These are phyloP conservation scores for Calonectria ilicicola DNA, from an alignment of 2,329 filamentous ascomycete genomes.

Conservation along the genomic window DNA sequence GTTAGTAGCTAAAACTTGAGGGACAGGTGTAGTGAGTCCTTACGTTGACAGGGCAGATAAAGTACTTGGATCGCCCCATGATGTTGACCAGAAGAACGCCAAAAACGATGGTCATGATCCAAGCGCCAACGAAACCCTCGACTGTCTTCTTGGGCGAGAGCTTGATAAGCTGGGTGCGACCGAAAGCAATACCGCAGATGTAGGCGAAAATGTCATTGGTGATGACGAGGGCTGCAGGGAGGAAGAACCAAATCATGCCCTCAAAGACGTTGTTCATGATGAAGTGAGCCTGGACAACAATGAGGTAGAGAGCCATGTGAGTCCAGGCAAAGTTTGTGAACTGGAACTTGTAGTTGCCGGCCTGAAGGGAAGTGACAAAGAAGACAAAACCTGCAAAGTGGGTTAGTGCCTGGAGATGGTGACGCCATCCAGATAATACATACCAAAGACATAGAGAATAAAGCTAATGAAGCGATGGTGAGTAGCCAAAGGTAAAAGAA, in stretches of 20 bases:
- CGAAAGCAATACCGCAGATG: constrained; percentile 96
- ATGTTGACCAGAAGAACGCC: constrained; percentile 85
- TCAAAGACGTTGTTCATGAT: constrained; percentile 99
- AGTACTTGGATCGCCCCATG: constrained; percentile 93
- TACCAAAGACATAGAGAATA: constrained; percentile 96
- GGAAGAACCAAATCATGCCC: constrained; percentile 99
- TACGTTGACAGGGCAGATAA: constrained; percentile 95
- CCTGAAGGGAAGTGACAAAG: constrained; percentile 94
- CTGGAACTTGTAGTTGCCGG: constrained; percentile 97
- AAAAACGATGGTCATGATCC: constrained; percentile 93
- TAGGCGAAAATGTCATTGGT: constrained; percentile 99
- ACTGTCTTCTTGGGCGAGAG: constrained; percentile 99
- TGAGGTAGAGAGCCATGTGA: constrained; percentile 98
- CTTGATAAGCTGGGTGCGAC: constrained; percentile 96
- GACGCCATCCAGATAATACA: constrained; percentile 45
- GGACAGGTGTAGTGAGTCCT: constrained; percentile 40
- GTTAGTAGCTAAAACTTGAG: neutral
- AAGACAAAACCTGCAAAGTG: constrained; percentile 85
- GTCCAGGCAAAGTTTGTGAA: constrained; percentile 99
- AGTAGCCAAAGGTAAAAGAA: constrained; percentile 91
- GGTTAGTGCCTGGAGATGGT: constrained; percentile 28
- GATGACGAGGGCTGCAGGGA: constrained; percentile 94
- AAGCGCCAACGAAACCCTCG: constrained; percentile 95
- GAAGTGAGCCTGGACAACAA: constrained; percentile 98
- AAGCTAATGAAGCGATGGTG: constrained; percentile 99